Conservation (phyloP, 164 flowering plant species). For the Pachysandra terminalis region DNA sequence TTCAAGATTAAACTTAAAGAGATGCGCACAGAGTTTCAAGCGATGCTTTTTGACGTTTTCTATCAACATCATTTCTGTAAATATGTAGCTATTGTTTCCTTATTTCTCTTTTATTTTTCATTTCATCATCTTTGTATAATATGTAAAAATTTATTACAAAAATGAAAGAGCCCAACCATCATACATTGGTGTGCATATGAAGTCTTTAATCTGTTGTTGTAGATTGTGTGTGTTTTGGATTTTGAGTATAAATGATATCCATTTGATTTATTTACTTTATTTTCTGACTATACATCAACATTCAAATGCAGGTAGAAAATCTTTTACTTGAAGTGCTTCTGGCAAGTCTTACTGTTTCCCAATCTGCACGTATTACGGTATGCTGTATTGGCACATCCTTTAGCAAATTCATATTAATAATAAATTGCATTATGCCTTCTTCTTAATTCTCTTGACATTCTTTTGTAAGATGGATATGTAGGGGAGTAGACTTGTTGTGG, state of each 20-base stretch:
- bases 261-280: too few species aligned
- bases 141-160: neutral
- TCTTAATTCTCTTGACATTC: neutral
- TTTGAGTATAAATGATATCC: neutral
- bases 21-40: too few species aligned
- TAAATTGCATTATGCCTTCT: neutral
- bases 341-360: conserved; percentile 55
- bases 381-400: conserved; percentile 8
- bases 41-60: too few species aligned
- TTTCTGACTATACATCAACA: neutral
- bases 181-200: neutral
- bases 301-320: conserved; percentile 58
- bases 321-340: conserved; percentile 76
- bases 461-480: neutral
- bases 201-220: neutral
- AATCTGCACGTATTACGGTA: conserved; percentile 65
- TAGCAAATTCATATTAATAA: neutral
- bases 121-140: too few species aligned
- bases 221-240: too few species aligned
- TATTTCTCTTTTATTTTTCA: neutral
- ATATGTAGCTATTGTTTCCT: too few species aligned
- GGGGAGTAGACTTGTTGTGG: neutral
- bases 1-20: neutral
- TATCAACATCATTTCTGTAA: neutral
- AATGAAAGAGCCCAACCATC: neutral